These are phyloP conservation scores for Aspergillus sp. DNA, from an alignment of 2,329 filamentous ascomycete genomes.

Conservation along the genomic window DNA sequence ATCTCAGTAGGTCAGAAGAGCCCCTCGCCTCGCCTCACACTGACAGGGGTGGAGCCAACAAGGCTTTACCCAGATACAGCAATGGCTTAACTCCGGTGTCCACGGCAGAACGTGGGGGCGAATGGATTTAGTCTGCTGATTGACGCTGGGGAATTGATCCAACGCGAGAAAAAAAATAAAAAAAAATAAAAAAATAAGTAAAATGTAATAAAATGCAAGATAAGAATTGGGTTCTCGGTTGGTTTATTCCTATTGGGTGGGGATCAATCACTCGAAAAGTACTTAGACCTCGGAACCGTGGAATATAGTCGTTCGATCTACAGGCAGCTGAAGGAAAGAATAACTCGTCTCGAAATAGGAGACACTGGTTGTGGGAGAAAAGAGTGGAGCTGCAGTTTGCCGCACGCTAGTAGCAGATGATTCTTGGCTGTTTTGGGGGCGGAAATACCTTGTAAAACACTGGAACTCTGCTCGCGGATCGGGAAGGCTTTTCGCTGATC, in stretches of 20 bases:
- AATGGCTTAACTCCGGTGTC: background rate
- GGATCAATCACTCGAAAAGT: too few species aligned
- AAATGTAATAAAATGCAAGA: background rate
- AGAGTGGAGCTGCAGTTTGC: background rate
- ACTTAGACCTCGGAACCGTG: background rate
- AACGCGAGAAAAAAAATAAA: background rate
- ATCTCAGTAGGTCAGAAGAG: background rate
- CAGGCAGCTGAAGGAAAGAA: background rate
- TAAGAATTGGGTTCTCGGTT: too few species aligned
- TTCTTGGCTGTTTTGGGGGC: background rate
- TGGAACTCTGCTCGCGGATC: too few species aligned
- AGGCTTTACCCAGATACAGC: too few species aligned
- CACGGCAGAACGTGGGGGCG: background rate
- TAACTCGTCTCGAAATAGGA: background rate
- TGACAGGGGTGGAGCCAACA: constrained; percentile 4
- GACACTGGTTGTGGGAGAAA: background rate
- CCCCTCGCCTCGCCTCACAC: background rate
- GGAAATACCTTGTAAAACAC: background rate
- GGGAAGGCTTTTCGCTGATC: too few species aligned
- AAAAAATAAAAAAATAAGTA: background rate
- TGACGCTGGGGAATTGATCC: background rate
- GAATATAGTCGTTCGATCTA: background rate
- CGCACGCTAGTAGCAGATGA: background rate
- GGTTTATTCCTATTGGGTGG: too few species aligned
- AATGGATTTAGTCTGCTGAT: background rate